Base-by-base conservation (phyloP, 169 alveolate species). In the Hepatocystis sp. region DNA sequence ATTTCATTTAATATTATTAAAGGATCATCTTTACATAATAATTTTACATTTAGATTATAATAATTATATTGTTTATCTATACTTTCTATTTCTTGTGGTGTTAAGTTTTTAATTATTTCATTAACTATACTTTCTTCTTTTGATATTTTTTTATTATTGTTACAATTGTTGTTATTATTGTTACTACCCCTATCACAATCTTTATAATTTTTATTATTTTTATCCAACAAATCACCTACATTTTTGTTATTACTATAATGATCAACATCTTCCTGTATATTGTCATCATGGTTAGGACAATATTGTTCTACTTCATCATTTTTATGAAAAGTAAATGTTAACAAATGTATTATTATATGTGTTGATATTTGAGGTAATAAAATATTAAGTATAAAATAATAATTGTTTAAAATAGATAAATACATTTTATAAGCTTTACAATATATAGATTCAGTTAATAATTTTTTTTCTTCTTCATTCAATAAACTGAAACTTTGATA, bases 281-380 rank as follows among this genome's bases (percentile, higher is more conserved):
- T n/a, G n/a, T 1, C 64, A 0, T 21, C 64, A 0, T 17, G 15
- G 64, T 3, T 0, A 2, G 64, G 25, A 5, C 25, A 30, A 10
- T 52, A 30, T 39, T 23, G 15, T 10, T 11, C 11, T 15, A 15
- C 64, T 13, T 23, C 40, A 5, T 52, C 42, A 30, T 51, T 63
- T 4, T 47, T 60, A 8, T 71, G 86, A 19, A 11, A 60, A 2
- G 86, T 71, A 11, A 32, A 63, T 0, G 86, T 15, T 27, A 71
- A 46, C 5, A 71, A 30, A 39, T 71, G 67, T 5, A 71, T 19
- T 13, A 71, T 56, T 4, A 71, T 53, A 13, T 55, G 68, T 13
- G 86, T 71, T 17, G 86, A 71, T 2, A 71, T 71, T 32, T 71
- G 86, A 4, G 86, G 86, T 7, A 71, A n/a, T 32, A 71, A 53